These are phyloP conservation scores for Pistacia vera DNA, from an alignment of 345 rosid species.

Conservation along the genomic window DNA sequence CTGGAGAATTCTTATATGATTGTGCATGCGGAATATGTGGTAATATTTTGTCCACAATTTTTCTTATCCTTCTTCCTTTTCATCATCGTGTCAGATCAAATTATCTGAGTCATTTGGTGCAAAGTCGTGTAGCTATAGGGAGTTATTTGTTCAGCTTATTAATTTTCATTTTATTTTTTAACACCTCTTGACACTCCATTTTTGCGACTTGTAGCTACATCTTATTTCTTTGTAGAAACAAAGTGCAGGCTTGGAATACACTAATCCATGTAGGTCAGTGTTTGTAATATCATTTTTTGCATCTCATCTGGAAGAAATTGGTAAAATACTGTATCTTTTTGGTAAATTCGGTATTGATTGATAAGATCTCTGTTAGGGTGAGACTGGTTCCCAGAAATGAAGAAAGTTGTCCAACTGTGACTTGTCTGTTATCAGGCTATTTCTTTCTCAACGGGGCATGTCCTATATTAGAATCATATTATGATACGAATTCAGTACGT, in stretches of 20 bases:
- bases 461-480: too few species aligned
- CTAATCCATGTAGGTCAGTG: background rate
- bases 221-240: conserved; percentile 3
- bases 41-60: conserved; percentile 12
- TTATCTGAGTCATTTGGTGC: conserved; percentile 3
- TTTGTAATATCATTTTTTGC: background rate
- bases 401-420: too few species aligned
- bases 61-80: background rate
- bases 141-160: background rate
- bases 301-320: background rate
- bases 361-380: too few species aligned
- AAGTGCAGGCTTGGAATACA: conserved; percentile 2
- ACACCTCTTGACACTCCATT: too few species aligned
- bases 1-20: background rate
- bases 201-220: background rate
- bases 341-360: too few species aligned
- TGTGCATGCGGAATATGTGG: conserved; percentile 12
- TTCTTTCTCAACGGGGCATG: too few species aligned
- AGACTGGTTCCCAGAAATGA: too few species aligned
- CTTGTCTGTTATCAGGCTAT: too few species aligned
- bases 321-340: too few species aligned
- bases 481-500: too few species aligned
- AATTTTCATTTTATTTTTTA: background rate
- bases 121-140: background rate
- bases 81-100: conserved; percentile 10